Percentiles rank a stretch among this genome's conserved stretches.
phyloP scores from a whole-genome alignment of 768 basidiomycete species.

The Tricholoma hemisulphureum region DNA sequence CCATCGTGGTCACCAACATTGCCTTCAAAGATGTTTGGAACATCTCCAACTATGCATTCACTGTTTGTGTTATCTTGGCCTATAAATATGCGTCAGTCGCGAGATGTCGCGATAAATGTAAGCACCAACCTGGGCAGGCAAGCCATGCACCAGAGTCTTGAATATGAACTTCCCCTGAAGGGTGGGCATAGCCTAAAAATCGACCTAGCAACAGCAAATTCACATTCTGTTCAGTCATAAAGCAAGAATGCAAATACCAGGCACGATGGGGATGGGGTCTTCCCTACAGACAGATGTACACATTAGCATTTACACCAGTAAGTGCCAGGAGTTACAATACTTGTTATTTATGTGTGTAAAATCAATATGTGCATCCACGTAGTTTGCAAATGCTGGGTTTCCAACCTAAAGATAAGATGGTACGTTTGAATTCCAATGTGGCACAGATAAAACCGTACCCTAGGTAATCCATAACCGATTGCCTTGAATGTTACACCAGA shows the following conservation, averaged over 20 bases:
- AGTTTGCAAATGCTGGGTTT: slow-evolving; percentile 61
- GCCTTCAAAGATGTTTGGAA: slow-evolving; percentile 47
- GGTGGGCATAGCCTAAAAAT: slow-evolving; percentile 39
- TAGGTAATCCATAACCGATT: slow-evolving; percentile 43
- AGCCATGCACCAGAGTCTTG: slow-evolving; percentile 49
- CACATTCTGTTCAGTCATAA: too few species aligned
- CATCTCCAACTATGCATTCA: slow-evolving; percentile 53
- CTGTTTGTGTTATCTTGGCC: slow-evolving; percentile 55
- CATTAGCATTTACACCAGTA: not conserved
- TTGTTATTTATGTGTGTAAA: slow-evolving; percentile 64
- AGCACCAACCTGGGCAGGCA: slow-evolving; percentile 47
- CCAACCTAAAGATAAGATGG: slow-evolving; percentile 36
- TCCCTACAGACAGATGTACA: not conserved
- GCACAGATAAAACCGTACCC: slow-evolving; percentile 33
- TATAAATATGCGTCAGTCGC: too few species aligned
- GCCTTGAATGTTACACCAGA: slow-evolving; percentile 34
- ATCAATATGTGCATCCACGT: slow-evolving; percentile 48
- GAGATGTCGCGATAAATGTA: too few species aligned
- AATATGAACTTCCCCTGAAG: slow-evolving; percentile 52
- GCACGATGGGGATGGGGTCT: not conserved
- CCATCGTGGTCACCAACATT: slow-evolving; percentile 47
- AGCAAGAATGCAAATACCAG: not conserved
- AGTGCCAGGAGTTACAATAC: too few species aligned
- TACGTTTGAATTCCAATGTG: not conserved
- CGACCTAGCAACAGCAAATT: not conserved